These are phyloP conservation scores for Termitomyces bulborhizus DNA, from an alignment of 768 basidiomycete species.

Conservation along the genomic window DNA sequence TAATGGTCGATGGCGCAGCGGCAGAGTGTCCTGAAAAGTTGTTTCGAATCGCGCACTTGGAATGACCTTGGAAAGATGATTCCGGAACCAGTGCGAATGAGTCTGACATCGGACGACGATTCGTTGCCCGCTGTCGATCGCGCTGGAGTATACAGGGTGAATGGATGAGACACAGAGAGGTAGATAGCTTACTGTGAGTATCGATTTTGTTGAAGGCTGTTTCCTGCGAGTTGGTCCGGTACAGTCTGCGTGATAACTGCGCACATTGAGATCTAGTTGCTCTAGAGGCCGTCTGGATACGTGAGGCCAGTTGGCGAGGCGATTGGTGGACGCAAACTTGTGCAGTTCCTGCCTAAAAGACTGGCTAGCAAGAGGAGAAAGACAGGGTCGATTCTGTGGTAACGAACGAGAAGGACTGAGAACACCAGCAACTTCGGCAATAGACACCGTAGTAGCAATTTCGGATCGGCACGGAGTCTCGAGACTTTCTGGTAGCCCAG, in stretches of 20 bases:
- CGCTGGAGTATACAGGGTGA: not conserved
- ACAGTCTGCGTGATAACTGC: not conserved
- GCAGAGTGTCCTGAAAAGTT: not conserved
- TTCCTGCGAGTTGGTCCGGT: not conserved
- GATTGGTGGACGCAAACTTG: slow-evolving; percentile 2
- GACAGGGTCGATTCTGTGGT: slow-evolving; percentile 12
- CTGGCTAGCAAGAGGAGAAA: slow-evolving; percentile 23
- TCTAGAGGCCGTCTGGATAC: slow-evolving; percentile 4
- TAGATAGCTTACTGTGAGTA: not conserved
- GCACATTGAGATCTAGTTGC: slow-evolving; percentile 8
- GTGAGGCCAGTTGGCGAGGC: slow-evolving; percentile 9
- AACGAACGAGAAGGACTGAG: slow-evolving; percentile 15
- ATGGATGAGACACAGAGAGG: not conserved
- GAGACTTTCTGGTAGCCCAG: slow-evolving; percentile 4
- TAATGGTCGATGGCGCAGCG: not conserved
- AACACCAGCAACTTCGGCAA: not conserved
- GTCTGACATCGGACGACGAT: not conserved
- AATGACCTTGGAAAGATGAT: not conserved
- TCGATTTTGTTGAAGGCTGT: not conserved
- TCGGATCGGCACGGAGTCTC: not conserved
- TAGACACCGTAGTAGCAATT: not conserved
- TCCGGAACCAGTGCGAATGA: not conserved
- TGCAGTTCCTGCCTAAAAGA: slow-evolving; percentile 19
- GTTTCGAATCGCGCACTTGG: not conserved
- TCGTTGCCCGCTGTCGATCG: not conserved